Evolutionary conservation across 495 filamentous ascomycete genomes (phyloP).

Genomic region (Hyaloscypha hepaticicola): DNA sequence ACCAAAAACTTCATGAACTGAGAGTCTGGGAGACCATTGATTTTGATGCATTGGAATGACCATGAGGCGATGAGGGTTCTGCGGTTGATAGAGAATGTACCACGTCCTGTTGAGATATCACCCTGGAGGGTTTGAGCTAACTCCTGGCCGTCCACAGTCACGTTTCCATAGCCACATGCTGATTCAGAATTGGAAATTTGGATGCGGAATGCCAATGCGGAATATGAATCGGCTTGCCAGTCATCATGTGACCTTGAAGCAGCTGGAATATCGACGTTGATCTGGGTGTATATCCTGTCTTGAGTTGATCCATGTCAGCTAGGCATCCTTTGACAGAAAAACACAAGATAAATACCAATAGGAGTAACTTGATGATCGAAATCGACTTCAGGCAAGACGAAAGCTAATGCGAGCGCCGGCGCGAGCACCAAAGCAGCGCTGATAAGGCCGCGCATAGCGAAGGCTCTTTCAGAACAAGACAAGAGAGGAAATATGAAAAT

Average conservation of each 20-base stretch:
- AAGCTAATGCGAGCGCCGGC: slow-evolving; percentile 14
- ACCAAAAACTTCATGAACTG: slow-evolving; percentile 50
- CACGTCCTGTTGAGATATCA: slow-evolving; percentile 17
- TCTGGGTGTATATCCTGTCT: slow-evolving; percentile 22
- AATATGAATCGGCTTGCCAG: not conserved
- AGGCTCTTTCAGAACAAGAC: not conserved
- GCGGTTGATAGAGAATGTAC: slow-evolving; percentile 13
- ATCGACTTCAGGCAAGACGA: not conserved
- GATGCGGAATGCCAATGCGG: slow-evolving; percentile 3
- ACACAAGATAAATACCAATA: slow-evolving; percentile 4
- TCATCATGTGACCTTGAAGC: slow-evolving; percentile 19
- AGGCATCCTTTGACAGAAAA: not conserved
- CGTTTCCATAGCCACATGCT: slow-evolving; percentile 38
- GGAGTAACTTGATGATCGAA: not conserved
- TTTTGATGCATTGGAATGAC: slow-evolving; percentile 32
- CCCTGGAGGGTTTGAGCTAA: slow-evolving; percentile 36
- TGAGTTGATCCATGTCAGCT: slow-evolving; percentile 6
- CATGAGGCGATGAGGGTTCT: slow-evolving; percentile 22
- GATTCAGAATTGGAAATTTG: slow-evolving; percentile 19
- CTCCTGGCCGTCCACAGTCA: slow-evolving; percentile 39
- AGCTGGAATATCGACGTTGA: slow-evolving; percentile 17
- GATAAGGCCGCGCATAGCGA: slow-evolving; percentile 27
- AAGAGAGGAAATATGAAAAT: not conserved
- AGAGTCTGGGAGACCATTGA: slow-evolving; percentile 40
- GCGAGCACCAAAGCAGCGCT: slow-evolving; percentile 18